These are phyloP conservation scores for Cordyceps fumosorosea DNA, from an alignment of 2,329 filamentous ascomycete genomes.

Conservation along the genomic window DNA sequence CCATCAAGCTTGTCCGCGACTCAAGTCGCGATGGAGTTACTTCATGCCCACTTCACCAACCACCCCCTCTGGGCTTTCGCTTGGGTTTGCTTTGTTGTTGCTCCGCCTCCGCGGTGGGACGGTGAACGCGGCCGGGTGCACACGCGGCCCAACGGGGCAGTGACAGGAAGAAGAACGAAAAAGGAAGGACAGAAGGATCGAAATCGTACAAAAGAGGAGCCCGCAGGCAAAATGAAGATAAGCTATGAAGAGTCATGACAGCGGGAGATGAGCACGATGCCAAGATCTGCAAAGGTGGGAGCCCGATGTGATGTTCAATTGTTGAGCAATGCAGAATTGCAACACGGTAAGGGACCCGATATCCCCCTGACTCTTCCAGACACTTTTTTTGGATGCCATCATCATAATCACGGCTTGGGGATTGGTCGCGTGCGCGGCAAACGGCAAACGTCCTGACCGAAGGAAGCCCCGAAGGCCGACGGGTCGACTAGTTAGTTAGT, in stretches of 20 bases:
- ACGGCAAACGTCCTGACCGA: background rate
- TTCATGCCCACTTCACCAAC: background rate
- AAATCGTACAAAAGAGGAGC: conserved; percentile 4
- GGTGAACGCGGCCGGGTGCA: background rate
- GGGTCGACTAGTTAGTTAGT: too few relatives aligned
- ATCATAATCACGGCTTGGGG: too few relatives aligned
- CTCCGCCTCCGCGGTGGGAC: conserved; percentile 7
- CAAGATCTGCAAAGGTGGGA: background rate
- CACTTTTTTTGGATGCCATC: background rate
- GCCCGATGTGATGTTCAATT: background rate
- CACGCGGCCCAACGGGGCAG: background rate
- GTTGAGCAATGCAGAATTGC: too few relatives aligned
- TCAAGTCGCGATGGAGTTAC: background rate
- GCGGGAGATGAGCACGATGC: conserved; percentile 3
- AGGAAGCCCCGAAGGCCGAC: background rate
- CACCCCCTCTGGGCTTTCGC: background rate
- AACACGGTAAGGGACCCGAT: too few relatives aligned
- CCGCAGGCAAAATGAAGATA: background rate
- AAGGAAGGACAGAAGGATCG: background rate
- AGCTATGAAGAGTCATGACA: background rate
- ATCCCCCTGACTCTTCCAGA: too few relatives aligned
- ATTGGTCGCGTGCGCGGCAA: background rate
- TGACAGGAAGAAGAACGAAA: background rate
- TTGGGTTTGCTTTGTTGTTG: background rate
- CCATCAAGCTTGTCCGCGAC: background rate